These are phyloP conservation scores for Kodamaea plutei DNA, from an alignment of 1,139 yeast genomes.

Conservation along the genomic window DNA sequence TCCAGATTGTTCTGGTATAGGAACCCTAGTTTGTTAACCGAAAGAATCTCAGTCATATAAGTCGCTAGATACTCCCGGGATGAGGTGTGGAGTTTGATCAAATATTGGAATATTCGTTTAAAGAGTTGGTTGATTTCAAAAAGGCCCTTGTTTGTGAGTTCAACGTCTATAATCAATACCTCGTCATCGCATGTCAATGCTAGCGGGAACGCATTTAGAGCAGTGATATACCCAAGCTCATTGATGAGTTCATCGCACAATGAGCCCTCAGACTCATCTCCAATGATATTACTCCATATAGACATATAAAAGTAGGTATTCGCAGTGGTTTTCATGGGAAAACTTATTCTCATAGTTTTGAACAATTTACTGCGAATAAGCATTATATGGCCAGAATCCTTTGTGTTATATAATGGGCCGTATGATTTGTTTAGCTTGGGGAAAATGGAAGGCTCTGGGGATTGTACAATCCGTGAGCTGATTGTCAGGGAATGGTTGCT, in stretches of 20 bases:
- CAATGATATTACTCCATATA: slow-evolving; percentile 56
- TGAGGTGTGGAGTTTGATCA: slow-evolving; percentile 13
- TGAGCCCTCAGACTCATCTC: slow-evolving; percentile 55
- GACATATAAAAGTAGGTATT: slow-evolving; percentile 24
- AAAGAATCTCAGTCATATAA: slow-evolving; percentile 40
- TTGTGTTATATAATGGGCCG: not conserved
- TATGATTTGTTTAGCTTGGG: too few relatives aligned
- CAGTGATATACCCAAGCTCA: slow-evolving; percentile 23
- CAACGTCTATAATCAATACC: slow-evolving; percentile 43
- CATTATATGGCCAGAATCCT: not conserved
- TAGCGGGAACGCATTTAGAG: slow-evolving; percentile 38
- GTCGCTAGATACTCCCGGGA: slow-evolving; percentile 8
- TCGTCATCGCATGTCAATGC: slow-evolving; percentile 28
- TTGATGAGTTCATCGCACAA: slow-evolving; percentile 29
- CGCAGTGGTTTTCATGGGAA: slow-evolving; percentile 26
- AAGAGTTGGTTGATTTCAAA: slow-evolving; percentile 26
- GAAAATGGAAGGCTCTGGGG: too few relatives aligned
- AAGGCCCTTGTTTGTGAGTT: slow-evolving; percentile 38
- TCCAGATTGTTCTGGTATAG: slow-evolving; percentile 29
- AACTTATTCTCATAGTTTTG: slow-evolving; percentile 27
- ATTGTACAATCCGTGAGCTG: too few relatives aligned
- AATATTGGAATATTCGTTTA: slow-evolving; percentile 21
- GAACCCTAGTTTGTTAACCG: slow-evolving; percentile 43
- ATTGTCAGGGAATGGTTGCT: too few relatives aligned
- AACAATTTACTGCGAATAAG: not conserved